Evolutionary conservation across 352 stramenopile genomes (phyloP).

Genomic region (Peronospora farinosa): DNA sequence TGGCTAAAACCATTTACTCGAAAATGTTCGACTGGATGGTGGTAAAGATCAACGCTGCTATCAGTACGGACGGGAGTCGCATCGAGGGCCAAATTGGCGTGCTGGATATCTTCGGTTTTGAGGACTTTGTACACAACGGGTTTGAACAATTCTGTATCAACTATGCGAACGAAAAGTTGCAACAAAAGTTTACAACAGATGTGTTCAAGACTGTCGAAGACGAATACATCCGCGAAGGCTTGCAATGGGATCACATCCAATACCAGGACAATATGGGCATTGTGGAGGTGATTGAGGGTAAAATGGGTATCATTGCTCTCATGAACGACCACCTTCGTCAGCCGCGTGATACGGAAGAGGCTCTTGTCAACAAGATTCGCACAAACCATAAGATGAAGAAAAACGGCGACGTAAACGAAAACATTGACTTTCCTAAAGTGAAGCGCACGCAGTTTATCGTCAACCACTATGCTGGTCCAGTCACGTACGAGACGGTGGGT

Average conservation of each 20-base stretch:
- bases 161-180: constrained; percentile 88
- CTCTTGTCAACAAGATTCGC: constrained; percentile 83
- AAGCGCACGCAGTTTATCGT: constrained; percentile 92
- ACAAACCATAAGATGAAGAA: constrained; percentile 78
- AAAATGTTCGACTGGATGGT: constrained; percentile 98
- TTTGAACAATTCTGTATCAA: constrained; percentile 93
- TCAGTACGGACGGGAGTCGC: constrained; percentile 63
- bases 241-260: constrained; percentile 97
- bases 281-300: constrained; percentile 93
- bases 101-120: constrained; percentile 99
- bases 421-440: constrained; percentile 84
- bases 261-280: constrained; percentile 98
- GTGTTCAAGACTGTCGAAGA: constrained; percentile 98
- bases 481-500: constrained; percentile 91
- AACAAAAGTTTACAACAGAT: constrained; percentile 90
- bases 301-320: constrained; percentile 82
- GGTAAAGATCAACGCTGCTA: constrained; percentile 79
- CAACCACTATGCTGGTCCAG: constrained; percentile 92
- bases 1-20: constrained; percentile 97
- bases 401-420: constrained; percentile 49
- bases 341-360: constrained; percentile 80
- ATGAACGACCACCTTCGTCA: constrained; percentile 87
- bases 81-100: constrained; percentile 90
- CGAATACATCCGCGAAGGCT: constrained; percentile 95
- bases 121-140: constrained; percentile 93